phyloP scores from a whole-genome alignment of 257 asterid species.

The Marsdenia floribunda region DNA sequence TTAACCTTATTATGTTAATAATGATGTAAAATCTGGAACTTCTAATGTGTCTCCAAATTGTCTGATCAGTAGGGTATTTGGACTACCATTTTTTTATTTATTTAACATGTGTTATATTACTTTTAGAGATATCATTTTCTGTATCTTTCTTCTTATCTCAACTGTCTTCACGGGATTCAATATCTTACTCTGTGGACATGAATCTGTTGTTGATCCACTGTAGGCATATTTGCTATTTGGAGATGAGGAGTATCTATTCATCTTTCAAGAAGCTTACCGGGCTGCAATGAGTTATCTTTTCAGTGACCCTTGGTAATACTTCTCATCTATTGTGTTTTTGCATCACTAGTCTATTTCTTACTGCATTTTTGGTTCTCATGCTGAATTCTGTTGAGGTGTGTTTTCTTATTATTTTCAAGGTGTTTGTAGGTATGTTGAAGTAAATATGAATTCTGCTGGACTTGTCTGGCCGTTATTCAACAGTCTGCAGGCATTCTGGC shows the following conservation, averaged over 20 bases:
- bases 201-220: slow-evolving; percentile 3
- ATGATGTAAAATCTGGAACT: not conserved
- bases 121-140: not conserved
- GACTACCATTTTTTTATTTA: not conserved
- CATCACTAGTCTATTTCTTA: not conserved
- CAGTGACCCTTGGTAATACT: slow-evolving; percentile 84
- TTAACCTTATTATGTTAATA: not conserved
- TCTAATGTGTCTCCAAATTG: not conserved
- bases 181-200: not conserved
- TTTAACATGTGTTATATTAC: not conserved
- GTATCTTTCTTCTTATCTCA: not conserved
- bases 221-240: slow-evolving; percentile 95
- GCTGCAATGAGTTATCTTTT: slow-evolving; percentile 89
- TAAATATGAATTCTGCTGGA: slow-evolving; percentile 95
- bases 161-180: not conserved
- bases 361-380: slow-evolving; percentile 7
- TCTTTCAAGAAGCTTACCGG: slow-evolving; percentile 93
- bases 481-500: slow-evolving; percentile 99
- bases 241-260: slow-evolving; percentile 91
- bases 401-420: not conserved
- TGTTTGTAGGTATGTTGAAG: slow-evolving; percentile 85
- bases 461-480: slow-evolving; percentile 98
- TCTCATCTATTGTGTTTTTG: slow-evolving; percentile 3
- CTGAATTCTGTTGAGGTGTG: slow-evolving; percentile 1
- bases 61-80: not conserved